A percentile compares a stretch with the other conserved stretches of the same genome.
Conservation (phyloP, 1,284 basidiomycete genomes). For the Inonotus hispidus region DNA sequence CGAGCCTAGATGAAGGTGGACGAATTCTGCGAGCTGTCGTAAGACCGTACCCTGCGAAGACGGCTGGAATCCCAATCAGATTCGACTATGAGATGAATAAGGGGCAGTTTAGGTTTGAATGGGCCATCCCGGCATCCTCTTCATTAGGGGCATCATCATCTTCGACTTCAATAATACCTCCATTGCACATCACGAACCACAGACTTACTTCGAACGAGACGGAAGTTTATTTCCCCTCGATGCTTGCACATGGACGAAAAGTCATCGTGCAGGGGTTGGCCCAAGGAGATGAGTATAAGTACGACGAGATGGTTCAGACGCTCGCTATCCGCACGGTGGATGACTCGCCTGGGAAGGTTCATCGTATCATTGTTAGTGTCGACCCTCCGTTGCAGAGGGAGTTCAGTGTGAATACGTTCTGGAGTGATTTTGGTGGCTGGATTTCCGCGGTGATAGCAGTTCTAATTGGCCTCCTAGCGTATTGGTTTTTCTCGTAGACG, state of each 20-base stretch:
- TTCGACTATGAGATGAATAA: constrained; percentile 72
- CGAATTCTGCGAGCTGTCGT: constrained; percentile 76
- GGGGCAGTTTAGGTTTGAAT: constrained; percentile 57
- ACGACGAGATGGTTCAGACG: constrained; percentile 62
- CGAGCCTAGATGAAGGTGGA: constrained; percentile 73
- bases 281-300: constrained; percentile 40
- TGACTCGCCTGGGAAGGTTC: constrained; percentile 37
- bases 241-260: constrained; percentile 49
- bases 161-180: constrained; percentile 6
- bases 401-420: constrained; percentile 57
- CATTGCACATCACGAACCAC: constrained; percentile 2
- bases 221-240: constrained; percentile 74
- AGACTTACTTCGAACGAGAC: constrained; percentile 52
- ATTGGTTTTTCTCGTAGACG: neutral
- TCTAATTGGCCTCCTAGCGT: neutral
- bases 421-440: constrained; percentile 52
- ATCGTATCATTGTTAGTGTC: constrained; percentile 48
- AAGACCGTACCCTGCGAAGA: constrained; percentile 75
- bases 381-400: constrained; percentile 45
- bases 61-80: constrained; percentile 60
- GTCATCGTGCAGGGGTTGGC: constrained; percentile 52
- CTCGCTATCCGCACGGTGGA: constrained; percentile 52
- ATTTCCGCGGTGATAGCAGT: constrained; percentile 22
- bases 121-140: constrained; percentile 38
- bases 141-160: constrained; percentile 4